phyloP scores from a whole-genome alignment of 208 protist genomes.

The Acanthamoeba triangularis region DNA sequence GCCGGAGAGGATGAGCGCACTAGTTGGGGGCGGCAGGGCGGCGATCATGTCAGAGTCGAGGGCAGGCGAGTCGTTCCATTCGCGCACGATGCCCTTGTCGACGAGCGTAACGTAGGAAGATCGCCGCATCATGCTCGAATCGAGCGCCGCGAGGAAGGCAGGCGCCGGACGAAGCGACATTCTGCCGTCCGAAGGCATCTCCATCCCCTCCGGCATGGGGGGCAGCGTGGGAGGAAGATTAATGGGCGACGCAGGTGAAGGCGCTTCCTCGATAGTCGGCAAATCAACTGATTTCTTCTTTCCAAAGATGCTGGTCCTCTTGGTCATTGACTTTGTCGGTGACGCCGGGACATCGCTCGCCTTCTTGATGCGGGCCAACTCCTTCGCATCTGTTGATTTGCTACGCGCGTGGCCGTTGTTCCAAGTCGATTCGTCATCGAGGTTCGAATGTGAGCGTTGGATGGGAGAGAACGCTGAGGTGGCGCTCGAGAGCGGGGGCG shows the following conservation, averaged over 20 bases:
- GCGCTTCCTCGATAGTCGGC: too few species aligned
- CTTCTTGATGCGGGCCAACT: neutral
- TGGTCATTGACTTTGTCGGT: neutral
- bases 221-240: neutral
- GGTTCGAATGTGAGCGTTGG: neutral
- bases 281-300: neutral
- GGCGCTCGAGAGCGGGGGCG: neutral
- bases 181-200: neutral
- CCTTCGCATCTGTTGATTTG: neutral
- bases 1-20: neutral
- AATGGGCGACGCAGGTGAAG: too few species aligned
- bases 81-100: constrained; percentile 42
- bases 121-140: neutral
- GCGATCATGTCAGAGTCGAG: neutral
- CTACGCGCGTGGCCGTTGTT: too few species aligned
- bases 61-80: constrained; percentile 44
- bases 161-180: neutral
- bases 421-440: neutral
- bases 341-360: neutral
- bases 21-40: neutral
- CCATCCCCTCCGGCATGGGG: neutral
- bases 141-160: neutral
- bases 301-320: neutral
- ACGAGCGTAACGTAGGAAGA: neutral
- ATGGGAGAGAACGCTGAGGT: neutral